These are phyloP conservation scores for Pythium brachiatum DNA, from an alignment of 352 stramenopile genomes.

Conservation along the genomic window DNA sequence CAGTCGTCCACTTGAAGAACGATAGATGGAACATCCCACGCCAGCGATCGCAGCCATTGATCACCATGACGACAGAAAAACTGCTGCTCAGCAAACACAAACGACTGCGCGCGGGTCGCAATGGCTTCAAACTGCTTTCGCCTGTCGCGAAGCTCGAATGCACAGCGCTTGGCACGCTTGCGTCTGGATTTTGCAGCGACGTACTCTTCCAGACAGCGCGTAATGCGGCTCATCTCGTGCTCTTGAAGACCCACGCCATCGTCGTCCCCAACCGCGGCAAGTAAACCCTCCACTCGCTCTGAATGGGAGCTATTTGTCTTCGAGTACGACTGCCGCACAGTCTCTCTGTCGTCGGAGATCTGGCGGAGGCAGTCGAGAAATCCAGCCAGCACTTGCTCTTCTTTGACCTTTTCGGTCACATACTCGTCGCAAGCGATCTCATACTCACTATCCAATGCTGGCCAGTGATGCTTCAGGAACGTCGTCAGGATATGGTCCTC, in stretches of 20 bases:
- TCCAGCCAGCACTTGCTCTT: conserved; percentile 5
- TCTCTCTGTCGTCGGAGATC: conserved; percentile 5
- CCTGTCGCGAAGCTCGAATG: neutral
- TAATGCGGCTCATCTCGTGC: conserved; percentile 19
- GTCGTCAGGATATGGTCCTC: conserved; percentile 35
- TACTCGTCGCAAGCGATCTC: conserved; percentile 10
- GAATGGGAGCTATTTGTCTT: neutral
- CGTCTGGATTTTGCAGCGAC: neutral
- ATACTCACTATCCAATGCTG: conserved; percentile 12
- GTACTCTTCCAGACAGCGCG: conserved; percentile 18
- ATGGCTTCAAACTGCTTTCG: neutral
- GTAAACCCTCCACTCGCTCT: neutral
- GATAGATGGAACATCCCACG: conserved; percentile 6
- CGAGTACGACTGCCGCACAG: neutral
- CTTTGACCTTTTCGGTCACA: conserved; percentile 5
- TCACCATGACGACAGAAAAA: neutral
- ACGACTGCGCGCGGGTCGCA: neutral
- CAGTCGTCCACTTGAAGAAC: conserved; percentile 9
- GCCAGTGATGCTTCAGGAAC: conserved; percentile 26
- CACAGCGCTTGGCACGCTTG: conserved; percentile 3
- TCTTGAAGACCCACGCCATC: conserved; percentile 12
- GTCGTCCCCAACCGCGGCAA: neutral
- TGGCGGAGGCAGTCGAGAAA: conserved; percentile 16
- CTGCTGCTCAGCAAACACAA: conserved; percentile 2
- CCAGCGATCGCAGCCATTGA: neutral